Evolutionary conservation across 306 rosid genomes (phyloP).

Genomic region (Cercis canadensis): DNA sequence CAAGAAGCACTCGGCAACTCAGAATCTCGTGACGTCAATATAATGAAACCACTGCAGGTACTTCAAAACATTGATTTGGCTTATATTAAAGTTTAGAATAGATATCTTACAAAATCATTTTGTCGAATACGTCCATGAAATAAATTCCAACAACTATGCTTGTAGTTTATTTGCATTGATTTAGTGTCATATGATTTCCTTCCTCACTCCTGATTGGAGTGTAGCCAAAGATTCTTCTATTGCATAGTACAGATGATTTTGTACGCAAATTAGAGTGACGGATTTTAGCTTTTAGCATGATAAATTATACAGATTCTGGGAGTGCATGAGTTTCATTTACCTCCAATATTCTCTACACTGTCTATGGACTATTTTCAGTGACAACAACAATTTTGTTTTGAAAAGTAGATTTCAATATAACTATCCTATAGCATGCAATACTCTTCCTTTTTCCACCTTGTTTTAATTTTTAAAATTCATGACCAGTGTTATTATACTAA

Average conservation of each 20-base stretch:
- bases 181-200: slow-evolving; percentile 5
- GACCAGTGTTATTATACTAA: slow-evolving; percentile 3
- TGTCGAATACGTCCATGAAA: neutral
- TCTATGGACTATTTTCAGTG: too few relatives aligned
- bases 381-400: too few relatives aligned
- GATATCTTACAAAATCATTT: neutral
- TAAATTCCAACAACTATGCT: neutral
- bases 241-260: too few relatives aligned
- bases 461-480: too few relatives aligned
- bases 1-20: slow-evolving; percentile 61
- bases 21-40: slow-evolving; percentile 56
- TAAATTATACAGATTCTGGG: too few relatives aligned
- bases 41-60: slow-evolving; percentile 89
- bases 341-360: too few relatives aligned
- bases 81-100: neutral
- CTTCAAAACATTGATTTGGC: slow-evolving; percentile 33
- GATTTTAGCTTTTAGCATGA: too few relatives aligned
- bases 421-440: too few relatives aligned
- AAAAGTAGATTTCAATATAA: too few relatives aligned
- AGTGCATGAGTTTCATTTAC: too few relatives aligned
- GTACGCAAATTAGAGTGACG: too few relatives aligned
- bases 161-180: slow-evolving; percentile 1
- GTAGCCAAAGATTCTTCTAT: slow-evolving; percentile 14
- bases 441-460: too few relatives aligned
- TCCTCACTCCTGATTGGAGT: slow-evolving; percentile 5